Percentiles rank a stretch among this genome's conserved stretches.
phyloP scores from a whole-genome alignment of 371 early-diverging fungal species.

The Rhizopus microsporus region DNA sequence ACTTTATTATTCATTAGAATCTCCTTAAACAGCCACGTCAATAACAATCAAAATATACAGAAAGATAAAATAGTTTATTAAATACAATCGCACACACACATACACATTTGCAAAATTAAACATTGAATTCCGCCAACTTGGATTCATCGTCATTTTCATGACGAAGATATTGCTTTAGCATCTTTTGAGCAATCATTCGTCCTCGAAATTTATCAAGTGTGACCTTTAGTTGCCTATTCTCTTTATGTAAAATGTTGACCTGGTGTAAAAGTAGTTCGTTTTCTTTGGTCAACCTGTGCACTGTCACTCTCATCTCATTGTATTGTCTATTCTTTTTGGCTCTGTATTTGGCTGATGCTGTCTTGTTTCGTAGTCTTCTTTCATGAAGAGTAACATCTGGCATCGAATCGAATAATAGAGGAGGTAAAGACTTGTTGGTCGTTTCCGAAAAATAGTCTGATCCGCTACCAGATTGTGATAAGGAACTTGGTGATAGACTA shows the following conservation, averaged over 20 bases:
- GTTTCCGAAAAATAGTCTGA: conserved; percentile 4
- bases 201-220: conserved; percentile 56
- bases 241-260: conserved; percentile 48
- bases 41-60: neutral
- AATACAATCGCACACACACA: neutral
- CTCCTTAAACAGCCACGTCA: neutral
- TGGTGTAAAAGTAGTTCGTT: conserved; percentile 52
- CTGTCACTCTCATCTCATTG: conserved; percentile 56
- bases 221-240: conserved; percentile 49
- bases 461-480: conserved; percentile 5
- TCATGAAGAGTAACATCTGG: neutral
- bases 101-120: neutral
- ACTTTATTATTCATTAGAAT: neutral
- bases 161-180: conserved; percentile 45
- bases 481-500: conserved; percentile 15
- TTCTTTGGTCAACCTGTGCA: conserved; percentile 48
- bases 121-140: neutral
- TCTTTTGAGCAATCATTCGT: conserved; percentile 58
- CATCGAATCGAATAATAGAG: neutral
- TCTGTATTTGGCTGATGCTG: conserved; percentile 66
- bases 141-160: conserved; percentile 10
- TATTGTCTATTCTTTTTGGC: conserved; percentile 64
- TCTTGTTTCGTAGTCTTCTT: conserved; percentile 62
- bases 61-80: neutral
- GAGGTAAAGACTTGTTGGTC: neutral